phyloP scores from a whole-genome alignment of 306 rosid species.

The Trifolium dubium region DNA sequence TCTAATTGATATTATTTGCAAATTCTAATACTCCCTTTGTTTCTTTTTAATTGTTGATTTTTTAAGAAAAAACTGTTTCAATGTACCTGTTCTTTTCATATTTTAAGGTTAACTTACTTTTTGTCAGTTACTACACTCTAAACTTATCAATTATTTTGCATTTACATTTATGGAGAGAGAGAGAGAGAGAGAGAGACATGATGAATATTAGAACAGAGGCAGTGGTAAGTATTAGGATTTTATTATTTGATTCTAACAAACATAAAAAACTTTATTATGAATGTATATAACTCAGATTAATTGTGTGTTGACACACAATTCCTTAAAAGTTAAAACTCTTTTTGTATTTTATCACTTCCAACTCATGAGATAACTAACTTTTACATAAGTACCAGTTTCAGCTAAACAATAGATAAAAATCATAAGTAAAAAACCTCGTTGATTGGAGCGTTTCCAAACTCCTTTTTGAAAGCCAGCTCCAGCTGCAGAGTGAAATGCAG shows the following conservation, averaged over 20 bases:
- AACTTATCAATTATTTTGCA: background rate
- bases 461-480: constrained; percentile 80
- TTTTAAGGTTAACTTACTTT: background rate
- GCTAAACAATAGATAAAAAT: constrained; percentile 5
- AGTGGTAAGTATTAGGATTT: background rate
- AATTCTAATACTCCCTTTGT: background rate
- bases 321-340: background rate
- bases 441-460: constrained; percentile 63
- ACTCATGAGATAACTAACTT: constrained; percentile 16
- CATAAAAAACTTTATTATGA: background rate
- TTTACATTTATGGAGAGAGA: background rate
- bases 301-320: constrained; percentile 11
- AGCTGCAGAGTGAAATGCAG: constrained; percentile 58
- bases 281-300: constrained; percentile 9
- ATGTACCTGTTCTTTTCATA: background rate
- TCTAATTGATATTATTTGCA: background rate
- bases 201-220: background rate
- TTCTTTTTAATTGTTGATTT: background rate
- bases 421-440: constrained; percentile 64
- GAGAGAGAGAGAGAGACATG: background rate
- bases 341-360: constrained; percentile 8
- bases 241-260: background rate
- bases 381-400: constrained; percentile 23
- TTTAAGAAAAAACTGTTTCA: constrained; percentile 1
- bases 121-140: background rate